Percentiles rank a stretch among this genome's conserved stretches.
Evolutionary conservation across 306 rosid genomes (phyloP).

Genomic region (Dalbergia cochinchinensis): DNA sequence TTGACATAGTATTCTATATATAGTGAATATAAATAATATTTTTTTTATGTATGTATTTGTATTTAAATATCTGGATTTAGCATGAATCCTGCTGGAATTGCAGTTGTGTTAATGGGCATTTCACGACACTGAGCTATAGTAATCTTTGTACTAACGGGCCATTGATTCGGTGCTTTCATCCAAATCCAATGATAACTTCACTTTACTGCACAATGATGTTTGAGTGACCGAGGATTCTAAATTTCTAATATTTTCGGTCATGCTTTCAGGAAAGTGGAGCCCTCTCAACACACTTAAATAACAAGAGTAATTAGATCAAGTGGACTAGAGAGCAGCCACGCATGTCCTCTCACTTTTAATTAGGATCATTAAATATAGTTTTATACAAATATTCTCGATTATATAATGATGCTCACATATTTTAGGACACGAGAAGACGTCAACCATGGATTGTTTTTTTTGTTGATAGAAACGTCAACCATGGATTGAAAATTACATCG

Average conservation of each 20-base stretch:
- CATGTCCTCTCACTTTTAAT: constrained; percentile 41
- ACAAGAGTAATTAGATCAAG: constrained; percentile 22
- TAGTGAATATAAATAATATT: too few relatives aligned
- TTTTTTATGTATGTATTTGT: too few relatives aligned
- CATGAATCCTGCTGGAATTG: constrained; percentile 43
- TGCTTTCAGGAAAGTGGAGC: constrained; percentile 29
- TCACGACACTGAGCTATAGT: not conserved
- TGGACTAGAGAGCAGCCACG: constrained; percentile 54
- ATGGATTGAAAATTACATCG: not conserved
- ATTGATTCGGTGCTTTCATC: constrained; percentile 44
- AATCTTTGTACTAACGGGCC: not conserved
- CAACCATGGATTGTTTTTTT: not conserved
- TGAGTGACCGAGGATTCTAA: constrained; percentile 39
- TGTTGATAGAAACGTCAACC: not conserved
- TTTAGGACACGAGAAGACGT: constrained; percentile 1
- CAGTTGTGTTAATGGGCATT: constrained; percentile 46
- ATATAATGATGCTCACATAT: constrained; percentile 14
- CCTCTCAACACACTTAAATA: not conserved
- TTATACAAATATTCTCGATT: not conserved
- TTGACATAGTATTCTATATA: too few relatives aligned
- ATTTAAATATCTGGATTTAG: constrained; percentile 17
- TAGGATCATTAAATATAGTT: constrained; percentile 2
- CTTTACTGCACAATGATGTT: constrained; percentile 26
- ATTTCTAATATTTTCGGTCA: constrained; percentile 28
- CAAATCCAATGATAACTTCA: constrained; percentile 51